phyloP scores from a whole-genome alignment of 2,329 filamentous ascomycete genomes.

The Botrytis fabae region DNA sequence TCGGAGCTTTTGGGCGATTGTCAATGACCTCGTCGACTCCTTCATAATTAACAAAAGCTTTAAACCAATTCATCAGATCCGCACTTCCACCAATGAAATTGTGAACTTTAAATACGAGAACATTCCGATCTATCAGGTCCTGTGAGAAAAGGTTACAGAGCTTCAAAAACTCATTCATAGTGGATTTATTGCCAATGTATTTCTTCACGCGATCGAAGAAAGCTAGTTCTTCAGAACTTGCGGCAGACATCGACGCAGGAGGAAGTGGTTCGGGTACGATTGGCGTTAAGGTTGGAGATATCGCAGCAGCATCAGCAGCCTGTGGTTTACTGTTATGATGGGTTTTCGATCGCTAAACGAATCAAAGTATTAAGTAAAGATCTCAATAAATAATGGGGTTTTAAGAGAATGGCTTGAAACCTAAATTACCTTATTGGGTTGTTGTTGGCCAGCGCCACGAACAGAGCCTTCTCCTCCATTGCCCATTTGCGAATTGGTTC shows the following conservation, averaged over 20 bases:
- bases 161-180: slow-evolving; percentile 95
- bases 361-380: slow-evolving; percentile 21
- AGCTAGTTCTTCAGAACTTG: slow-evolving; percentile 78
- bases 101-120: slow-evolving; percentile 78
- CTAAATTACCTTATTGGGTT: slow-evolving; percentile 52
- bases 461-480: slow-evolving; percentile 32
- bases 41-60: slow-evolving; percentile 76
- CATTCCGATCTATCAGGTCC: slow-evolving; percentile 83
- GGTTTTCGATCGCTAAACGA: slow-evolving; percentile 65
- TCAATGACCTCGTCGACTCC: slow-evolving; percentile 76
- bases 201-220: slow-evolving; percentile 99
- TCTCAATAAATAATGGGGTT: neutral
- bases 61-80: slow-evolving; percentile 89
- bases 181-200: slow-evolving; percentile 86
- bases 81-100: slow-evolving; percentile 85
- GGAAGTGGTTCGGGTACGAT: slow-evolving; percentile 84
- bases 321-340: slow-evolving; percentile 53
- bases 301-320: slow-evolving; percentile 34
- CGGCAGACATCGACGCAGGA: slow-evolving; percentile 70
- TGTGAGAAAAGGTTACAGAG: slow-evolving; percentile 94
- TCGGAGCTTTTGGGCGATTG: slow-evolving; percentile 72
- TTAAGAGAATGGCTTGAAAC: neutral
- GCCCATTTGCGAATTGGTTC: slow-evolving; percentile 37
- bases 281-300: slow-evolving; percentile 87
- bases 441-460: slow-evolving; percentile 35